Evolutionary conservation across 768 basidiomycete genomes (phyloP).

Genomic region (Lentinula detonsa): DNA sequence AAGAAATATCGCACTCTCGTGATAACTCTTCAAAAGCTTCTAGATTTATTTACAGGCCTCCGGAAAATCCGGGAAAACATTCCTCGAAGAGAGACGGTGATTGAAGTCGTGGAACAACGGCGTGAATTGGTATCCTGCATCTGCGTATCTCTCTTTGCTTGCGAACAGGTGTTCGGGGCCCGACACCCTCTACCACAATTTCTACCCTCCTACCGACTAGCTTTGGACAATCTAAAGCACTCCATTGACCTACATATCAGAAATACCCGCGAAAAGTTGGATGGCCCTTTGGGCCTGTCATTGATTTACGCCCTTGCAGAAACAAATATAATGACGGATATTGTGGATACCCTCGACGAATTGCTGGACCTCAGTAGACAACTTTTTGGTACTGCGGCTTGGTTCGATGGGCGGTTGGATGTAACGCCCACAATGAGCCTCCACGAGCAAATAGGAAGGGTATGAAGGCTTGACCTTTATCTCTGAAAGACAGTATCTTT

Average conservation of each 20-base stretch:
- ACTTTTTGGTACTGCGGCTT: constrained; percentile 38
- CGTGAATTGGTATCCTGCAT: constrained; percentile 42
- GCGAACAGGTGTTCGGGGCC: constrained; percentile 40
- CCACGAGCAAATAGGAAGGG: background rate
- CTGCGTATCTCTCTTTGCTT: constrained; percentile 41
- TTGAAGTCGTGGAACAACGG: constrained; percentile 29
- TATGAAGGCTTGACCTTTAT: background rate
- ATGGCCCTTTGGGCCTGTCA: constrained; percentile 28
- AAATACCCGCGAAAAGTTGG: constrained; percentile 8
- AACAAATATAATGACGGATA: constrained; percentile 30
- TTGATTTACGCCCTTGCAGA: constrained; percentile 38
- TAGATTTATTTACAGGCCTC: constrained; percentile 38
- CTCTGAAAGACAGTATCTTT: too few species aligned
- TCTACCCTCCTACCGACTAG: constrained; percentile 37
- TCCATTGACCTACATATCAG: constrained; percentile 27
- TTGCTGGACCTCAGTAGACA: constrained; percentile 32
- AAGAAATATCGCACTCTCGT: constrained; percentile 33
- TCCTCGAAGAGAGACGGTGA: constrained; percentile 35
- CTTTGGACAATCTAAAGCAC: constrained; percentile 26
- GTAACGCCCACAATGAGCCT: background rate
- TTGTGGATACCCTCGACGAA: constrained; percentile 37
- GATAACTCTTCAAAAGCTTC: constrained; percentile 28
- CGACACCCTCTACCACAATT: constrained; percentile 45
- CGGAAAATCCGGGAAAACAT: constrained; percentile 43
- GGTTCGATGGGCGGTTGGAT: constrained; percentile 22